Base-by-base conservation (phyloP, 768 basidiomycete genomes). In the Tricholoma flavovirens region DNA sequence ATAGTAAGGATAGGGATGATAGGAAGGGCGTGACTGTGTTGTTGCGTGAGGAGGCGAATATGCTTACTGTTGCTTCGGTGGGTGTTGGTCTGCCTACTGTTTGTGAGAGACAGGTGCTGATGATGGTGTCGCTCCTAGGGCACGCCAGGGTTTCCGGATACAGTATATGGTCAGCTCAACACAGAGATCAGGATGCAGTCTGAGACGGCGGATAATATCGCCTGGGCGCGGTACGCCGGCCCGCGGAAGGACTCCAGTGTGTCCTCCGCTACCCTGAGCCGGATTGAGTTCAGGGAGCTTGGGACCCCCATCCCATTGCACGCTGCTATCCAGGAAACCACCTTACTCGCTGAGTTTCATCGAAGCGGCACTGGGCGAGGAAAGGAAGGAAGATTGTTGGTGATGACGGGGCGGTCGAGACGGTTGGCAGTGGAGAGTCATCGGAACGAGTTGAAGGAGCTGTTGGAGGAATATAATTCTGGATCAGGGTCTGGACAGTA, bases 151-250 rank as follows among this genome's bases (percentile, higher is more conserved):
- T 76, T 82, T 62, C 80, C 80, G 0, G 89, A 92, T 65, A 90
- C 89, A 0, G 74, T 87, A 10, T 91, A 93, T 59, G 86, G 82
- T 0, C 77, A 80, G 46, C 71, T 73, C 2, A 82, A 77, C 48
- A 87, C 88, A 0, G 81, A 87, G 59, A 83, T 77, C 21, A 79
- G 79, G 5, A 62, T 96, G 58, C 84, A 87, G 58, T 93, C 90
- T 0, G 87, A 90, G 54, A 91, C 87, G 0, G 93, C 93, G 0
- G 95, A 98, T 66, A 83, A 84, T 59, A 74, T 93, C 49, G 68
- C 78, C 0, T 95, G 93, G 91, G 71, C 72, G 0, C 80, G 75
- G 51, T 93, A 85, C 63, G 77, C 83, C 0, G 57, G 72, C 7
- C 68, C 58, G 5, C 48, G 53, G 9, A 35, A 52, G 4, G 59